Base-by-base conservation (phyloP, 202 grass and related monocot genomes). In the Carex sylvatica region DNA sequence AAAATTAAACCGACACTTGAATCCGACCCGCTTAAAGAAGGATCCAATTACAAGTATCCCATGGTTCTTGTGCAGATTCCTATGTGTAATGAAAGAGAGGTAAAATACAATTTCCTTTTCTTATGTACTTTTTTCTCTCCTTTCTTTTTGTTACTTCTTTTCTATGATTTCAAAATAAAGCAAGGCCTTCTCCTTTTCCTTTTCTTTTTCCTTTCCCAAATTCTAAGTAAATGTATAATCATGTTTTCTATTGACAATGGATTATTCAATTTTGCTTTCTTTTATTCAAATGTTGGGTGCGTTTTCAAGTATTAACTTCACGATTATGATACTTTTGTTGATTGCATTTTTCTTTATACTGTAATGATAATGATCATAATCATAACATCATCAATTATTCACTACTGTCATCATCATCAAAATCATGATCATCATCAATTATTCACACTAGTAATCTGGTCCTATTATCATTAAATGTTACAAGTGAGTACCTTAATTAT, bases 51-150 rank as follows among this genome's bases (percentile, higher is more conserved):
- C 71, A 73, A 80, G 78, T 79, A 90, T 38, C 89, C 92, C 4
- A 94, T 94, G 92, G 92, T 94, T 58, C 83, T 94, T 35, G 89
- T 94, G 60, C 92, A 94, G 64, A 91, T 94, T 84, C 92, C 92
- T 72, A 94, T 91, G 88, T 88, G 88, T 20, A 91, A 93, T 47
- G 92, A 94, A 44, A 91, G 86, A 49, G 92, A 93, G 91, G 91
- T 93, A 88, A 68, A 3, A 9, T 35, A 40, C 23, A 83, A 77
- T 71, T 60, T 55, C 20, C 0, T 28, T 19, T 71, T 55, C 3
- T n/a, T 31, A 33, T 56, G n/a, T 56, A 35, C 23, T 76, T 75
- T 75, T 75, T 19, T 22, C 11, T 51, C 51, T 18, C 15, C 51
- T 56, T 56, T 36, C 5, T 15, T 63, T 36, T 36, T 5, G 35